Base-by-base conservation (phyloP, 176 grass and related monocot genomes). In the Coix lacrymajobi region DNA sequence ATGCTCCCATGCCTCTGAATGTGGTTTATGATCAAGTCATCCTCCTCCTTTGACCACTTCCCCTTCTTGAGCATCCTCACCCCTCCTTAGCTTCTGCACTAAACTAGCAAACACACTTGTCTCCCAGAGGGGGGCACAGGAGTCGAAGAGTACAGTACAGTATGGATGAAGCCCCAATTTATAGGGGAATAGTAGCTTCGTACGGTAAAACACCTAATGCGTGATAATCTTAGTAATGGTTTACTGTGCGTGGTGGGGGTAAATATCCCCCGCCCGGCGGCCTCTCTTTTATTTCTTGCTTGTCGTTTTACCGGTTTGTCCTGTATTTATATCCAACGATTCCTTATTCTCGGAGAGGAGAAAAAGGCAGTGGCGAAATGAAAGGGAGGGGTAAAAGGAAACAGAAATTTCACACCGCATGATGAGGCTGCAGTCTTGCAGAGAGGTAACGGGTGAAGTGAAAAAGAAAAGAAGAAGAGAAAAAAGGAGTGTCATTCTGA, bases 21-120 rank as follows among this genome's bases (percentile, higher is more conserved):
- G 56, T 88, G 58, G 37, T 81, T 81, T 26, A 70, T 88, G 17
- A 88, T 87, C 34, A 88, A 69, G 25, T 71, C 25, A 17, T 91
- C 89, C 66, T 88, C 89, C 20, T 72, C 71, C 64, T 77, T 80
- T 58, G 85, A 77, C 89, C 89, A 85, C 39, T 81, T 88, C 2
- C 85, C 89, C 34, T 84, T 91, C 76, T 84, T 91, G 64, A 78
- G 33, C 25, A 77, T 66, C 26, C 28, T 29, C 64, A 31, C 54
- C 33, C n/a, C 29, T n/a, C n/a, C n/a, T 40, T 65, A 3, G 26
- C 29, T 58, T 83, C 6, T 39, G 14, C 54, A 73, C 76, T 80
- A 31, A 80, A 86, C 72, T 24, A 22, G n/a, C n/a, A n/a, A n/a
- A 56, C 25, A 51, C 46, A 13, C 44, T 61, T 82, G 73, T 73